Percentiles rank a stretch among this genome's conserved stretches.
Conservation (phyloP, 495 filamentous ascomycete genomes). For the Podospora anserina region DNA sequence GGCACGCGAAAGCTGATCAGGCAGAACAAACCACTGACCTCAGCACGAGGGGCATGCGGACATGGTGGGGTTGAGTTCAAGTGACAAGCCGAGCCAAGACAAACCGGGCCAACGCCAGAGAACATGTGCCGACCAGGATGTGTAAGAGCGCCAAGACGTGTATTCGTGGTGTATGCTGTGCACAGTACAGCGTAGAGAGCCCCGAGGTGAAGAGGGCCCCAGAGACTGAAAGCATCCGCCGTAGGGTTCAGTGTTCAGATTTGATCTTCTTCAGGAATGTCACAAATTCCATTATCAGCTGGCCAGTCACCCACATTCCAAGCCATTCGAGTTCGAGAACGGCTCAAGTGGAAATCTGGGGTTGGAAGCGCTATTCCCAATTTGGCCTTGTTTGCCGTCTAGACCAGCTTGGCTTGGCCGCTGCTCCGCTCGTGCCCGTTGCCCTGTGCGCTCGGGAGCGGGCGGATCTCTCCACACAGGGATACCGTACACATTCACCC, state of each 20-base stretch:
- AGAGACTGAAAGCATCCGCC: background rate
- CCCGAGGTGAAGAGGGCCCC: too few relatives aligned
- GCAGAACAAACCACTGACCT: background rate
- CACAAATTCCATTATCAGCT: background rate
- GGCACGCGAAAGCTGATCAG: background rate
- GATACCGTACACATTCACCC: background rate
- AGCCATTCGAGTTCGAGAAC: background rate
- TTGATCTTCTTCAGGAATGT: background rate
- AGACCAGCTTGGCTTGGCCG: constrained; percentile 2
- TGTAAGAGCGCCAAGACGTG: background rate
- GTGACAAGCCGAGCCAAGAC: constrained; percentile 1
- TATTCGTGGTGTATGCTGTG: background rate
- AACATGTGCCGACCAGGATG: background rate
- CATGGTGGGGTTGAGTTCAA: background rate
- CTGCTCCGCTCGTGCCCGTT: constrained; percentile 1
- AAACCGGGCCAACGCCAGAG: background rate
- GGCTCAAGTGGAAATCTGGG: background rate
- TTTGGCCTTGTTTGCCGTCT: background rate
- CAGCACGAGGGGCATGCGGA: background rate
- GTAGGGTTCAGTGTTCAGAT: background rate
- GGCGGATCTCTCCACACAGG: constrained; percentile 5
- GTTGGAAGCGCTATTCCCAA: background rate
- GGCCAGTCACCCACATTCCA: background rate
- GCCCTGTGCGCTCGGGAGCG: background rate
- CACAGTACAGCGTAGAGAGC: too few relatives aligned